phyloP scores from a whole-genome alignment of 2,329 filamentous ascomycete species.

The Spiromastix sp. region DNA sequence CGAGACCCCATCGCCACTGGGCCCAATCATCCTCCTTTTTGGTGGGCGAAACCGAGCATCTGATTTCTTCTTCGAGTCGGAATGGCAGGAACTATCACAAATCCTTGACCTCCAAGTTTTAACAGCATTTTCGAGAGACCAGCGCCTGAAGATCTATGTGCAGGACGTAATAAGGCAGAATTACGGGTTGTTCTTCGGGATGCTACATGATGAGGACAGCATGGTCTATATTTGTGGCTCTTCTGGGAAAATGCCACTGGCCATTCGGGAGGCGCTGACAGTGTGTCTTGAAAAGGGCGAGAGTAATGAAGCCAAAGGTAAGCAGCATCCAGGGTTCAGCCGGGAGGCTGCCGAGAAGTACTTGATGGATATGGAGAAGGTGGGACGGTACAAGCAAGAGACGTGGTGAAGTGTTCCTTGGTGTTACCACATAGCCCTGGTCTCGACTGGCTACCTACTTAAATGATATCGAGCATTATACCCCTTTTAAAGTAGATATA shows the following conservation, averaged over 20 bases:
- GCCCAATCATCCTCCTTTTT: slow-evolving; percentile 60
- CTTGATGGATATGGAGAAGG: slow-evolving; percentile 49
- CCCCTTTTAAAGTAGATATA: neutral
- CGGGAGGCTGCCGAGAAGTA: slow-evolving; percentile 45
- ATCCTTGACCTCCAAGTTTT: slow-evolving; percentile 42
- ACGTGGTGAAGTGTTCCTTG: slow-evolving; percentile 48
- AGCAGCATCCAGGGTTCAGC: slow-evolving; percentile 15
- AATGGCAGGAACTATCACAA: slow-evolving; percentile 51
- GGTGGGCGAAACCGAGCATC: slow-evolving; percentile 64
- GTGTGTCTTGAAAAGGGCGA: slow-evolving; percentile 44
- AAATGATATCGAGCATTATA: too few relatives aligned
- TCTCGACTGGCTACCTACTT: too few relatives aligned
- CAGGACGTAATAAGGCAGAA: slow-evolving; percentile 52
- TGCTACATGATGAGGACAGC: slow-evolving; percentile 41
- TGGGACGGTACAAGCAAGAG: slow-evolving; percentile 56
- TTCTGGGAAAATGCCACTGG: slow-evolving; percentile 61
- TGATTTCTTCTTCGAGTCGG: slow-evolving; percentile 73
- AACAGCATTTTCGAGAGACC: slow-evolving; percentile 63
- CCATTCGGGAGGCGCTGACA: slow-evolving; percentile 55
- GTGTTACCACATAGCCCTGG: too few relatives aligned
- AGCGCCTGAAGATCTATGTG: slow-evolving; percentile 55
- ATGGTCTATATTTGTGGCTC: slow-evolving; percentile 44
- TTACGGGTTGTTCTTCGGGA: slow-evolving; percentile 37
- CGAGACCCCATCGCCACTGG: slow-evolving; percentile 19
- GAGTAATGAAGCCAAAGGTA: neutral